Percentiles rank a stretch among this genome's conserved stretches.
Conservation (phyloP, 192 early-diverging fungal genomes). For the Rhizophagus sp. region DNA sequence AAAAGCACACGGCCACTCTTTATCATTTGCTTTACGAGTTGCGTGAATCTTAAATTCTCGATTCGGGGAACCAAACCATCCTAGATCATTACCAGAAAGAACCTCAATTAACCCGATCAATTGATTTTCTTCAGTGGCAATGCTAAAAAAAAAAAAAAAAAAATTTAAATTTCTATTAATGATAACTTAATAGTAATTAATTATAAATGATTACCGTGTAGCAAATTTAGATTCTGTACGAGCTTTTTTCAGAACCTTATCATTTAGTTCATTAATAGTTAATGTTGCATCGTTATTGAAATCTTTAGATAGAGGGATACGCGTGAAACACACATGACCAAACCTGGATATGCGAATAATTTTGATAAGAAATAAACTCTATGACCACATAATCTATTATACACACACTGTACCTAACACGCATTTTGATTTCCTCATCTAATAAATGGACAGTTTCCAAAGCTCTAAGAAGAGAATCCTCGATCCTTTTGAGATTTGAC, state of each 20-base stretch:
- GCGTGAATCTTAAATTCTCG: conserved; percentile 25
- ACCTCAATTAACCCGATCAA: conserved; percentile 33
- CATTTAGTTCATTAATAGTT: conserved; percentile 20
- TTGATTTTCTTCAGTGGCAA: conserved; percentile 27
- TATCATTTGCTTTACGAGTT: not conserved
- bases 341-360: conserved; percentile 26
- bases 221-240: conserved; percentile 35
- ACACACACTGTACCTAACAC: conserved; percentile 22
- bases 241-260: conserved; percentile 32
- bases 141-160: conserved; percentile 8
- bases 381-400: no score
- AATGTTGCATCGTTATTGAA: conserved; percentile 11
- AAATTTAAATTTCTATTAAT: no score
- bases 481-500: conserved; percentile 15
- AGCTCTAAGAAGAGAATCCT: conserved; percentile 26
- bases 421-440: conserved; percentile 42
- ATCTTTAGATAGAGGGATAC: conserved; percentile 22
- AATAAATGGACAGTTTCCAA: conserved; percentile 38
- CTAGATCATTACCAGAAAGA: conserved; percentile 10
- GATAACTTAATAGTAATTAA: not conserved
- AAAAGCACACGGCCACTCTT: not conserved
- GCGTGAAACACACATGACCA: conserved; percentile 42
- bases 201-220: conserved; percentile 28
- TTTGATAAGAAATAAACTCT: no score
- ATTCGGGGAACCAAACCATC: not conserved